These are phyloP conservation scores for Hirsutella minnesotensis DNA, from an alignment of 2,329 filamentous ascomycete genomes.

Conservation along the genomic window DNA sequence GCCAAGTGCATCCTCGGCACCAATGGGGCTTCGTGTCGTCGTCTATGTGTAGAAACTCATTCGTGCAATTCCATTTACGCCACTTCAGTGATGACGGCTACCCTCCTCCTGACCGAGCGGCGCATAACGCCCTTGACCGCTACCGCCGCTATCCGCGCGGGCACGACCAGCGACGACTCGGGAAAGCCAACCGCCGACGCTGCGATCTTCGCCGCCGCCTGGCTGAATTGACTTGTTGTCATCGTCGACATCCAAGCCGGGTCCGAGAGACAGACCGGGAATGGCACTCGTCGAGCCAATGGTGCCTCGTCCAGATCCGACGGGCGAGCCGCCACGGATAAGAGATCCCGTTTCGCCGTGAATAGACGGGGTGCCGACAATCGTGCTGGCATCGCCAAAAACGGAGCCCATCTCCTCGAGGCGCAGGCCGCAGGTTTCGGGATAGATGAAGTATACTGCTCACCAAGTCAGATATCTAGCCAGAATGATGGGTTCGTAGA, in stretches of 20 bases:
- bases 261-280: slow-evolving; percentile 71
- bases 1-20: not conserved
- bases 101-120: slow-evolving; percentile 29
- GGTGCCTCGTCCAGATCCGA: slow-evolving; percentile 56
- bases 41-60: slow-evolving; percentile 27
- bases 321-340: slow-evolving; percentile 59
- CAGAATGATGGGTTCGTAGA: not conserved
- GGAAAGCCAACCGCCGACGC: slow-evolving; percentile 39
- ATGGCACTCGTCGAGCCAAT: slow-evolving; percentile 56
- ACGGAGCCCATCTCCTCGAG: slow-evolving; percentile 93
- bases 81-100: slow-evolving; percentile 6
- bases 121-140: slow-evolving; percentile 28
- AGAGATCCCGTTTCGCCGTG: slow-evolving; percentile 69
- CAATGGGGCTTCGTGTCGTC: not conserved
- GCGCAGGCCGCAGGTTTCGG: slow-evolving; percentile 88
- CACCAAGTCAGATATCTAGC: slow-evolving; percentile 9
- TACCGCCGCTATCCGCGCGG: slow-evolving; percentile 24
- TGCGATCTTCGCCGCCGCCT: slow-evolving; percentile 22
- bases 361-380: slow-evolving; percentile 64
- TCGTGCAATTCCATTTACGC: slow-evolving; percentile 4
- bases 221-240: slow-evolving; percentile 28
- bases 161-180: slow-evolving; percentile 24
- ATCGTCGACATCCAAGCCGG: slow-evolving; percentile 47
- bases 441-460: slow-evolving; percentile 91
- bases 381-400: slow-evolving; percentile 85